phyloP scores from a whole-genome alignment of 495 filamentous ascomycete genomes.

The Daldinia vernicosa region DNA sequence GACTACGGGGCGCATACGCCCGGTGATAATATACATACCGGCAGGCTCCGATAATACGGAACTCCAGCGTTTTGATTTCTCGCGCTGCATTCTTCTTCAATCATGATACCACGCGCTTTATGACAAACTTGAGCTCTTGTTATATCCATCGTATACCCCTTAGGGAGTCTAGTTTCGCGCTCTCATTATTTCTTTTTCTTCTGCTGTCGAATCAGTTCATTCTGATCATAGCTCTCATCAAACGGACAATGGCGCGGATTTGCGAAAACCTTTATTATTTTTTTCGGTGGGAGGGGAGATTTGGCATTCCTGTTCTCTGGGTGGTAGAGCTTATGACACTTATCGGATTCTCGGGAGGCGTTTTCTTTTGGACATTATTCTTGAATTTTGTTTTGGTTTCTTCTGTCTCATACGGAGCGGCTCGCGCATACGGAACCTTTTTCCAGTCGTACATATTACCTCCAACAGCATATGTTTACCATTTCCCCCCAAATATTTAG shows the following conservation, averaged over 20 bases:
- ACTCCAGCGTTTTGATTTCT: slow-evolving; percentile 31
- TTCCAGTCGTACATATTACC: slow-evolving; percentile 38
- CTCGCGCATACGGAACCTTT: slow-evolving; percentile 17
- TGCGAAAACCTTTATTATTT: slow-evolving; percentile 22
- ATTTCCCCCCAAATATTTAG: slow-evolving; percentile 8
- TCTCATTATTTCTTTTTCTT: slow-evolving; percentile 5
- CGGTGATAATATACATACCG: slow-evolving; percentile 5
- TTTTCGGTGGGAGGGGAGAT: slow-evolving; percentile 10
- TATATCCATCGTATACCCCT: slow-evolving; percentile 41
- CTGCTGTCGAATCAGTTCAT: slow-evolving; percentile 1
- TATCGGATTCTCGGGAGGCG: slow-evolving; percentile 31
- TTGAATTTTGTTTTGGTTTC: slow-evolving; percentile 6
- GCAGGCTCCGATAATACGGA: slow-evolving; percentile 12
- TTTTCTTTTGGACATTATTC: slow-evolving; percentile 13
- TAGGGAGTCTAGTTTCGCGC: slow-evolving; percentile 25
- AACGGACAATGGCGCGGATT: slow-evolving; percentile 37
- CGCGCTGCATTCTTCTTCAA: slow-evolving; percentile 33
- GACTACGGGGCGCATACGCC: slow-evolving; percentile 6
- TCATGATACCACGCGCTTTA: slow-evolving; percentile 44
- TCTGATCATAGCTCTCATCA: slow-evolving; percentile 28
- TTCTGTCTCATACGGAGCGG: slow-evolving; percentile 30
- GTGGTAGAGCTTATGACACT: slow-evolving; percentile 24
- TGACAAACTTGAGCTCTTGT: slow-evolving; percentile 27
- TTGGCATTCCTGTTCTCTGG: slow-evolving; percentile 18
- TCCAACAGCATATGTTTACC: slow-evolving; percentile 28